phyloP scores from a whole-genome alignment of 352 stramenopile species.

The Globisporangium acanthophoron region DNA sequence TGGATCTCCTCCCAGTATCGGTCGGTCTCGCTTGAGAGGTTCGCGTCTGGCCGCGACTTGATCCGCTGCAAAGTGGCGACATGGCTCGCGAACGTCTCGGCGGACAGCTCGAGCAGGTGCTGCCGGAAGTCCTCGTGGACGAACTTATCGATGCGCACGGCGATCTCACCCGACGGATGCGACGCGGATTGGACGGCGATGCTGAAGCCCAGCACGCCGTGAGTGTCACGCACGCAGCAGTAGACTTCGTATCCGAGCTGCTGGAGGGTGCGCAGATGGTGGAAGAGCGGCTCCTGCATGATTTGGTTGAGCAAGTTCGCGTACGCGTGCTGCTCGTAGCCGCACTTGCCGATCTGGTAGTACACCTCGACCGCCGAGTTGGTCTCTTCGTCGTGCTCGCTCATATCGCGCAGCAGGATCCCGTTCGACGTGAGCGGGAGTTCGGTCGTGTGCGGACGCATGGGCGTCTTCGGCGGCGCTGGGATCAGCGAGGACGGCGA shows the following conservation, averaged over 20 bases:
- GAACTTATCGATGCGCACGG: conserved; percentile 55
- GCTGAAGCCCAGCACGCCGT: conserved; percentile 68
- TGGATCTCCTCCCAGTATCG: conserved; percentile 79
- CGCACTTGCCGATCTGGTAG: conserved; percentile 69
- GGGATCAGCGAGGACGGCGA: conserved; percentile 10
- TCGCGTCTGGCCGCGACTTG: conserved; percentile 43
- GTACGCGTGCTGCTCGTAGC: conserved; percentile 45
- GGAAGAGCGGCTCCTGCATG: conserved; percentile 80
- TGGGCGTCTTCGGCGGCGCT: conserved; percentile 17
- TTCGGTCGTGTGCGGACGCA: conserved; percentile 38
- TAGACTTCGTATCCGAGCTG: conserved; percentile 82
- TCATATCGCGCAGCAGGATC: conserved; percentile 50
- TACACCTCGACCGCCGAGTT: conserved; percentile 84
- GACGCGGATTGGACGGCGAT: conserved; percentile 69
- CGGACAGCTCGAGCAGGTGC: conserved; percentile 24
- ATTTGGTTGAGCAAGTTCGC: conserved; percentile 68
- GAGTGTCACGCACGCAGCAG: conserved; percentile 68
- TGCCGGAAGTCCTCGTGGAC: conserved; percentile 38
- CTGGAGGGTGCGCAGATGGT: conserved; percentile 73
- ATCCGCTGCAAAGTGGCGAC: conserved; percentile 38
- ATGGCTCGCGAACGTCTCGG: conserved; percentile 30
- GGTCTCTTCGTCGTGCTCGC: conserved; percentile 56
- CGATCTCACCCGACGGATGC: conserved; percentile 49
- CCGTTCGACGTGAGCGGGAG: conserved; percentile 50
- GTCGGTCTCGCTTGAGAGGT: conserved; percentile 45